These are phyloP conservation scores for Massariosphaeria phaeospora DNA, from an alignment of 495 filamentous ascomycete species.

Conservation along the genomic window DNA sequence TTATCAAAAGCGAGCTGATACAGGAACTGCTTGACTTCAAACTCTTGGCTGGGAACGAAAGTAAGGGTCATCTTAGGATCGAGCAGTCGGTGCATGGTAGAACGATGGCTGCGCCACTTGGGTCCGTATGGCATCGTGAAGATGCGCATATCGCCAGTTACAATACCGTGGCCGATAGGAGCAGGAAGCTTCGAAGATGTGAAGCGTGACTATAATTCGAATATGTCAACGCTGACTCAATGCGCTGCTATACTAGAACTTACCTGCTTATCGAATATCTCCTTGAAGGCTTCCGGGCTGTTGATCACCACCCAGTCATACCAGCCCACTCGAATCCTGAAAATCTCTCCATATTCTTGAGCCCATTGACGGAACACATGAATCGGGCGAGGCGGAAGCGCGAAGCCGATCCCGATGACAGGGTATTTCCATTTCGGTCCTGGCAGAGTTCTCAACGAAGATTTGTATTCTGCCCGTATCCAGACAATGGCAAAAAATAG, in stretches of 20 bases:
- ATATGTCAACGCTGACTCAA: too few species aligned
- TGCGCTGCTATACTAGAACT: too few species aligned
- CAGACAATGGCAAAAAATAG: too few species aligned
- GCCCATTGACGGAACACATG: conserved; percentile 36
- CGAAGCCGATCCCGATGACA: conserved; percentile 2
- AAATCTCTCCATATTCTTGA: conserved; percentile 38
- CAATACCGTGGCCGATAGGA: neutral
- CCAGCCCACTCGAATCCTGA: conserved; percentile 41
- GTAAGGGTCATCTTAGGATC: conserved; percentile 26
- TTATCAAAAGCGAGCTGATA: conserved; percentile 46
- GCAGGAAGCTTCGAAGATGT: conserved; percentile 6
- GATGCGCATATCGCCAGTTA: conserved; percentile 37
- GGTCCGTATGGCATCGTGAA: conserved; percentile 46
- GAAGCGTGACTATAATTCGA: conserved; percentile 38
- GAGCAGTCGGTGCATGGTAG: conserved; percentile 39
- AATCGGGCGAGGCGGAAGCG: conserved; percentile 4
- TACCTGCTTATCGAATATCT: conserved; percentile 44
- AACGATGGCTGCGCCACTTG: conserved; percentile 42
- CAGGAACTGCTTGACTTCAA: conserved; percentile 48
- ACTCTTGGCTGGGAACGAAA: conserved; percentile 45
- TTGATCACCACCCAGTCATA: conserved; percentile 45
- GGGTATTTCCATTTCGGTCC: conserved; percentile 5
- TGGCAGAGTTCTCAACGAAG: too few species aligned
- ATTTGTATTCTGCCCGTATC: too few species aligned
- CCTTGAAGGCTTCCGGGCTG: conserved; percentile 40